These are phyloP conservation scores for Paecilomyces dactylethromorphus DNA, from an alignment of 2,329 filamentous ascomycete species.

Conservation along the genomic window DNA sequence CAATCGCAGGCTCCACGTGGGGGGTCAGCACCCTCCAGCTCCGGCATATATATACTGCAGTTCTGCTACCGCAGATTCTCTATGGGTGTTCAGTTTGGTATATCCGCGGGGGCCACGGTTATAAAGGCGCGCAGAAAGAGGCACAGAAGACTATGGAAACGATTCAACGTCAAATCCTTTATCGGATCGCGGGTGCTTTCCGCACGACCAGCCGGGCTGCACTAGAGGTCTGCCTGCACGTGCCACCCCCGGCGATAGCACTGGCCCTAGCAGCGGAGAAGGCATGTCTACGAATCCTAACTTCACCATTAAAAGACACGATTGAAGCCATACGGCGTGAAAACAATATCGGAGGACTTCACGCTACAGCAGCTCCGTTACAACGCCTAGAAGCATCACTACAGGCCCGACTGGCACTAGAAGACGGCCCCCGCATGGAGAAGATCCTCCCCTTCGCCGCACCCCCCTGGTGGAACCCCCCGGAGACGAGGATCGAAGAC, in stretches of 20 bases:
- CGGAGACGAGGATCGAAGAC: not conserved
- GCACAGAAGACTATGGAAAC: not conserved
- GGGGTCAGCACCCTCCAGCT: not conserved
- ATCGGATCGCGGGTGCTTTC: slow-evolving; percentile 20
- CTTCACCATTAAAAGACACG: not conserved
- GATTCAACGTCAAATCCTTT: slow-evolving; percentile 17
- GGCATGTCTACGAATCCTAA: slow-evolving; percentile 12
- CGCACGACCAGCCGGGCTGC: slow-evolving; percentile 11
- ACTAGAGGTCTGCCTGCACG: slow-evolving; percentile 19
- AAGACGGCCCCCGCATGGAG: not conserved
- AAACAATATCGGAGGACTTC: not conserved
- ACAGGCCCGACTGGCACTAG: not conserved
- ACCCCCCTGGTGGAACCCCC: not conserved
- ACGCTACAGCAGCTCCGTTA: not conserved
- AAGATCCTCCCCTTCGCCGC: not conserved
- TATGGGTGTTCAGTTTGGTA: slow-evolving; percentile 22
- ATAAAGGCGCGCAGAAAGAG: not conserved
- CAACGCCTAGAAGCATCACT: not conserved
- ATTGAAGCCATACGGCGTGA: not conserved
- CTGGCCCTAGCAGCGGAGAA: slow-evolving; percentile 16
- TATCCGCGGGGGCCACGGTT: slow-evolving; percentile 1
- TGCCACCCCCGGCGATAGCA: slow-evolving; percentile 13
- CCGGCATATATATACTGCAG: slow-evolving; percentile 4
- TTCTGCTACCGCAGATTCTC: slow-evolving; percentile 18
- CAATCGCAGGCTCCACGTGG: not conserved